Conservation (phyloP, 2,329 filamentous ascomycete genomes). For the Shiraia sp. region DNA sequence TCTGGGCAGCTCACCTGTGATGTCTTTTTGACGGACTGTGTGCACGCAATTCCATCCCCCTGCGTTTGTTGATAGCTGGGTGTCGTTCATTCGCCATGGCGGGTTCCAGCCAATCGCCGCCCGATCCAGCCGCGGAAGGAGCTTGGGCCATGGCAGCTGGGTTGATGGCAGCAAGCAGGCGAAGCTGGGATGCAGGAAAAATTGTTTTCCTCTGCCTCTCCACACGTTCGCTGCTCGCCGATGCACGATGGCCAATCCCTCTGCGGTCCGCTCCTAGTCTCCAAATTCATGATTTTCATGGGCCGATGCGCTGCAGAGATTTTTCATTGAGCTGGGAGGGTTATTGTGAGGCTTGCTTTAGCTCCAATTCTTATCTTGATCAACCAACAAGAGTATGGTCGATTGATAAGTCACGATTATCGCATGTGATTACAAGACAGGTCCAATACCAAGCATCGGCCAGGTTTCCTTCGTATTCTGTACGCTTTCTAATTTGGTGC, state of each 20-base stretch:
- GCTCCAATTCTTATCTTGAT: background rate
- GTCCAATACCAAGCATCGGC: too few relatives aligned
- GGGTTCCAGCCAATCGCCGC: slow-evolving; percentile 21
- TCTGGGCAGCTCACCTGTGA: slow-evolving; percentile 7
- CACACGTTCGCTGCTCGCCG: slow-evolving; percentile 25
- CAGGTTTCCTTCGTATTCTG: too few relatives aligned
- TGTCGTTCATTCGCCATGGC: slow-evolving; percentile 1
- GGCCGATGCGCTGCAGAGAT: slow-evolving; percentile 14
- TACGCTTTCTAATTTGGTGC: too few relatives aligned
- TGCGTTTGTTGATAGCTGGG: background rate
- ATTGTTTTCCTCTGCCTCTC: slow-evolving; percentile 13
- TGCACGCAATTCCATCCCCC: background rate
- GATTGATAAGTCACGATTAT: too few relatives aligned
- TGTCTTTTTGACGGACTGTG: background rate
- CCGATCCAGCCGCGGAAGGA: slow-evolving; percentile 28
- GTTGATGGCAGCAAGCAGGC: slow-evolving; percentile 1
- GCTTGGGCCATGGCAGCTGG: slow-evolving; percentile 2
- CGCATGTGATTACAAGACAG: too few relatives aligned
- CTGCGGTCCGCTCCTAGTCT: slow-evolving; percentile 8
- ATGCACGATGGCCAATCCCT: slow-evolving; percentile 8
- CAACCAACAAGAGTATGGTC: background rate
- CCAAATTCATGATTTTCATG: slow-evolving; percentile 1
- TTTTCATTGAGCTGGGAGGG: slow-evolving; percentile 7
- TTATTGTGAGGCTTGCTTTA: background rate
- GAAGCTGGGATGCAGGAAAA: slow-evolving; percentile 10